Conservation (phyloP, 2,329 filamentous ascomycete genomes). For the Alternaria ethzedia region DNA sequence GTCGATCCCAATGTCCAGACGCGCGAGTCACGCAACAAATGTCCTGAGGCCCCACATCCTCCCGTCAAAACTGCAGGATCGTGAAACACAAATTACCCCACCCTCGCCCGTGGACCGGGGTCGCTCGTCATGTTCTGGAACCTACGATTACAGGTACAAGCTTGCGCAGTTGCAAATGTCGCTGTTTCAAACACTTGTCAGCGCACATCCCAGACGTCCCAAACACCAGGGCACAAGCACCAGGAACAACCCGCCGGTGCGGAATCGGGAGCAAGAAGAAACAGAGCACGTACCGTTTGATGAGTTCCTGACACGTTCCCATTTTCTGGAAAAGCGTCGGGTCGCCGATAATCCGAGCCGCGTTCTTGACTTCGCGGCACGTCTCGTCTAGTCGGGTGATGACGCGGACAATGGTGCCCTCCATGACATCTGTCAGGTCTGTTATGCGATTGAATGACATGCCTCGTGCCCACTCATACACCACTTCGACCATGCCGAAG, state of each 20-base stretch:
- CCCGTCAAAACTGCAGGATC: background rate
- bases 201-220: background rate
- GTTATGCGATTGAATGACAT: constrained; percentile 99
- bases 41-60: background rate
- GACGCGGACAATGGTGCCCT: constrained; percentile 94
- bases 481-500: constrained; percentile 95
- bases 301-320: constrained; percentile 96
- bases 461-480: constrained; percentile 96
- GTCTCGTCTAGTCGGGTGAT: constrained; percentile 95
- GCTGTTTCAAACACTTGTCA: constrained; percentile 30
- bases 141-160: constrained; percentile 44
- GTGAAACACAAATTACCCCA: background rate
- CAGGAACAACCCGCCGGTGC: background rate
- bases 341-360: constrained; percentile 92
- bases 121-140: background rate
- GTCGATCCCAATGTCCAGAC: constrained; percentile 2
- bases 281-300: constrained; percentile 80
- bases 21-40: background rate
- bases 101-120: background rate
- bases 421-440: constrained; percentile 91
- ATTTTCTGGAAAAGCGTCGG: constrained; percentile 94
- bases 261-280: background rate
- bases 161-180: constrained; percentile 51
- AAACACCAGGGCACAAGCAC: background rate
- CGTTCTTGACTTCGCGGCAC: constrained; percentile 96